Percentiles rank a stretch among this genome's conserved stretches.
phyloP scores from a whole-genome alignment of 768 basidiomycete genomes.

The Hebeloma cylindrosporum region DNA sequence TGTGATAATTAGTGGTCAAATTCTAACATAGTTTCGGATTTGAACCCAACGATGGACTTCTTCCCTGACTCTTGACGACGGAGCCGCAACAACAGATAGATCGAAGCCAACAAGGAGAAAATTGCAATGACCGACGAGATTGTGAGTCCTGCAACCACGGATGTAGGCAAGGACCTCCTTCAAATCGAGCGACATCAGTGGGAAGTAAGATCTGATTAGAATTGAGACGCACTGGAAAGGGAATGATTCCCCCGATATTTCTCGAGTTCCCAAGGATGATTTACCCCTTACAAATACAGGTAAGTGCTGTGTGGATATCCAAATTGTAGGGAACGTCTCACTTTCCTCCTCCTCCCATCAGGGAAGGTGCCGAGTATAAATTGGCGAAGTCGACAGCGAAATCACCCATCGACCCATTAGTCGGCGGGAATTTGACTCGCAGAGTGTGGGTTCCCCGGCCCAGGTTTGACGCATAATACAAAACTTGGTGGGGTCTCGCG shows the following conservation, averaged over 20 bases:
- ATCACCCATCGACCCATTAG: constrained; percentile 13
- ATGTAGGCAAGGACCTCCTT: constrained; percentile 11
- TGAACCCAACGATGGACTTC: too few species aligned
- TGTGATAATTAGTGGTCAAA: too few species aligned
- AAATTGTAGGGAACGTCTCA: not conserved
- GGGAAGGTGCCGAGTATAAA: constrained; percentile 21
- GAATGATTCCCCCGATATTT: too few species aligned
- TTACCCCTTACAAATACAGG: too few species aligned
- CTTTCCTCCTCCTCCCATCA: constrained; percentile 17
- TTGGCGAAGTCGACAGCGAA: constrained; percentile 23
- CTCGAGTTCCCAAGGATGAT: too few species aligned
- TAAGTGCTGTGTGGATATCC: too few species aligned
- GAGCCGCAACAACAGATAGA: constrained; percentile 9
- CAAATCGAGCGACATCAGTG: not conserved
- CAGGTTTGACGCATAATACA: constrained; percentile 19
- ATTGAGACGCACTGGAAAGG: constrained; percentile 1
- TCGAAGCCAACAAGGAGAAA: constrained; percentile 13
- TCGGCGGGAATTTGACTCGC: constrained; percentile 14
- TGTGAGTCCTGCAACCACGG: constrained; percentile 13
- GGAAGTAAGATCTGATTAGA: not conserved
- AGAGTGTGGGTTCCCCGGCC: constrained; percentile 19
- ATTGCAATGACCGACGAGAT: constrained; percentile 13
- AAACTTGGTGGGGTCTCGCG: constrained; percentile 16
- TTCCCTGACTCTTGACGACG: constrained; percentile 10
- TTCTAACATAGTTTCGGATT: too few species aligned